Percentiles rank a stretch among this genome's conserved stretches.
Conservation (phyloP, 2,329 filamentous ascomycete species). For the Neocucurbitaria cava region DNA sequence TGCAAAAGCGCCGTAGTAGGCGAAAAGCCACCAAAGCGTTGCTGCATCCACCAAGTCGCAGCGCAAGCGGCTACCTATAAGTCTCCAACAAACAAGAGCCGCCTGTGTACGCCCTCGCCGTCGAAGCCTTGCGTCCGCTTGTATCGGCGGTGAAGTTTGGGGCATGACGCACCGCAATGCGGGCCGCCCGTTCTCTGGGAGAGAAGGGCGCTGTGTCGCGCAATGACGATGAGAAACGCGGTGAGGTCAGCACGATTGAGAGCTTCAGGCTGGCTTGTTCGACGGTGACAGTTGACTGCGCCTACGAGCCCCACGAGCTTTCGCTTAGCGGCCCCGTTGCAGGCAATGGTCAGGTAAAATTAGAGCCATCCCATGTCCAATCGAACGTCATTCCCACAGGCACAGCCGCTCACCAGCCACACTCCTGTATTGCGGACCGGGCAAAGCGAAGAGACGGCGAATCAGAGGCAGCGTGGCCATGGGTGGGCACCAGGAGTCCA, state of each 20-base stretch:
- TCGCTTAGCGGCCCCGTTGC: slow-evolving; percentile 25
- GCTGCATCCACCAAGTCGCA: slow-evolving; percentile 4
- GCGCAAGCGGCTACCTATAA: slow-evolving; percentile 12
- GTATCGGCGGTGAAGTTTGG: slow-evolving; percentile 26
- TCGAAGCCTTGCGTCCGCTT: slow-evolving; percentile 7
- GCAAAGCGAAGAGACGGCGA: slow-evolving; percentile 32
- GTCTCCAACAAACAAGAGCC: neutral
- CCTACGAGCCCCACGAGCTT: slow-evolving; percentile 18
- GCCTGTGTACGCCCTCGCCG: neutral
- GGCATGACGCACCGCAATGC: slow-evolving; percentile 19
- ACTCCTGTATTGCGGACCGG: slow-evolving; percentile 19
- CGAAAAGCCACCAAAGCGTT: slow-evolving; percentile 5
- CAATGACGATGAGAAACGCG: slow-evolving; percentile 22
- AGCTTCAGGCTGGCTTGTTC: too few relatives aligned
- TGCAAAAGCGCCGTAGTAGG: neutral
- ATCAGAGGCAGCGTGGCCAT: slow-evolving; percentile 23
- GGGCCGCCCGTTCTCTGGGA: slow-evolving; percentile 5
- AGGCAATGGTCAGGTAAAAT: slow-evolving; percentile 34
- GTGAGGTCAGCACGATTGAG: slow-evolving; percentile 39
- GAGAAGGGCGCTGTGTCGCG: slow-evolving; percentile 10
- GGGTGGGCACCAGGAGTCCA: too few relatives aligned
- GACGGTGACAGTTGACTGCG: slow-evolving; percentile 29
- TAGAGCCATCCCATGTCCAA: slow-evolving; percentile 22
- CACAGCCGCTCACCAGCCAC: slow-evolving; percentile 41
- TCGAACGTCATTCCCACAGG: slow-evolving; percentile 8